phyloP scores from a whole-genome alignment of 2,329 filamentous ascomycete genomes.

The Aplosporella prunicola region DNA sequence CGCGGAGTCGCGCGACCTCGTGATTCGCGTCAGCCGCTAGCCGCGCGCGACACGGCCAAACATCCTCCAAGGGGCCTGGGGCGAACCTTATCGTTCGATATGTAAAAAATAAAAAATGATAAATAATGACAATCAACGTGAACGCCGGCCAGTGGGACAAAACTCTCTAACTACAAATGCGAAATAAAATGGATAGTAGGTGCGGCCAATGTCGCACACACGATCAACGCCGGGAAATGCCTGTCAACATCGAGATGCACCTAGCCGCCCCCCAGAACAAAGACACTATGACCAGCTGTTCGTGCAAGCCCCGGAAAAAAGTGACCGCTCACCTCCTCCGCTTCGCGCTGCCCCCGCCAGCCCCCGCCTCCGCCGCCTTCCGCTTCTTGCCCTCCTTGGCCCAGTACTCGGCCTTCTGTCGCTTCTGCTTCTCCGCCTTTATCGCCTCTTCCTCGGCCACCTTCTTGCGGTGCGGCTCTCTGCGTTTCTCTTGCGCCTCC shows the following conservation, averaged over 20 bases:
- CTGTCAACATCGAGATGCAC: slow-evolving; percentile 7
- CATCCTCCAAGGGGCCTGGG: too few relatives aligned
- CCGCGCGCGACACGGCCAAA: slow-evolving; percentile 5
- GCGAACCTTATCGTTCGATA: too few relatives aligned
- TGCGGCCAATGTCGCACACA: too few relatives aligned
- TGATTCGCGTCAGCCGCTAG: neutral
- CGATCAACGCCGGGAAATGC: slow-evolving; percentile 11
- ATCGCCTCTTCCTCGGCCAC: slow-evolving; percentile 75
- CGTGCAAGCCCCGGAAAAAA: too few relatives aligned
- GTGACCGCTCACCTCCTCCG: slow-evolving; percentile 7
- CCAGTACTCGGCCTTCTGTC: slow-evolving; percentile 90
- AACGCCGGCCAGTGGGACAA: too few relatives aligned
- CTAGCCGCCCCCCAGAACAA: slow-evolving; percentile 4
- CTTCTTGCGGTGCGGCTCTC: slow-evolving; percentile 71
- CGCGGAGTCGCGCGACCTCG: slow-evolving; percentile 2
- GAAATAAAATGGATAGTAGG: too few relatives aligned
- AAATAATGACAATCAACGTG: too few relatives aligned
- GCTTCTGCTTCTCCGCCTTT: slow-evolving; percentile 77
- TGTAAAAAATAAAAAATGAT: too few relatives aligned
- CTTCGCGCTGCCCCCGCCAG: slow-evolving; percentile 28
- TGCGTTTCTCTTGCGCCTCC: slow-evolving; percentile 80
- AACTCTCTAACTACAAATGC: too few relatives aligned
- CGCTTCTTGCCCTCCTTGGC: slow-evolving; percentile 76
- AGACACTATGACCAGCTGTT: neutral
- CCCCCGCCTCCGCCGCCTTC: slow-evolving; percentile 46